Evolutionary conservation across 768 basidiomycete species (phyloP), one percentile per base, ranked within the genome.

Genomic region (Trametes meyenii): DNA sequence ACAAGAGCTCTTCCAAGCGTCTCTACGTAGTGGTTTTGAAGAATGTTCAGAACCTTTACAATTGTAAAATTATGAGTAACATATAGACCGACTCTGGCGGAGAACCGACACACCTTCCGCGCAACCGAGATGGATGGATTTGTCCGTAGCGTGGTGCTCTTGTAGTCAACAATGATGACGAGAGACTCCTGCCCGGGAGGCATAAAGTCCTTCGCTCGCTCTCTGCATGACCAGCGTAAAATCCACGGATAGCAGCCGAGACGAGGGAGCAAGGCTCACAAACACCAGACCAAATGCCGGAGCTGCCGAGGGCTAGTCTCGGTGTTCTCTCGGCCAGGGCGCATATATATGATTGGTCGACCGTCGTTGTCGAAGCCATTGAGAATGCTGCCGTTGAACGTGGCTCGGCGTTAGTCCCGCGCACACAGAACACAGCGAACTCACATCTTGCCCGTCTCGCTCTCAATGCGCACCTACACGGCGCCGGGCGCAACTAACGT

Each of bases 1-100:
- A 95, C 87, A 40, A 94, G 78, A 29, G 90, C 93, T 13, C 91
- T 83, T 33, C 93, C 93, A 43, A 96, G 84, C 5, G 92, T 90
- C 73, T 94, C 92, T 36, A 90, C 89, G 68, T 96, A 96, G 72
- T 96, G 92, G 64, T 92, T 85, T 70, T 94, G 93, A 43, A 95
- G 80, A 67, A 95, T 93, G 57, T 81, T 78, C 21, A 95, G 81
- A 6, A 89, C 87, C 83, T 85, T 45, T 33, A 29, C 16, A 12
- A 12, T 14, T 10, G 11, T 16, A 13, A 11, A 6, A 1, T 10
- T 5, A 36, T 24, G 14, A 23, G 51, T 4, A 14, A 2, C 4
- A 17, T 14, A 17, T 10, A 35, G 5, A 46, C 45, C 1, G 5
- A 11, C 17, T 2, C 8, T 3, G 35, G 14, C 12, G 24, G 14